Evolutionary conservation across 805 yeast species (phyloP).

Genomic region (Blastobotrys attinorum): DNA sequence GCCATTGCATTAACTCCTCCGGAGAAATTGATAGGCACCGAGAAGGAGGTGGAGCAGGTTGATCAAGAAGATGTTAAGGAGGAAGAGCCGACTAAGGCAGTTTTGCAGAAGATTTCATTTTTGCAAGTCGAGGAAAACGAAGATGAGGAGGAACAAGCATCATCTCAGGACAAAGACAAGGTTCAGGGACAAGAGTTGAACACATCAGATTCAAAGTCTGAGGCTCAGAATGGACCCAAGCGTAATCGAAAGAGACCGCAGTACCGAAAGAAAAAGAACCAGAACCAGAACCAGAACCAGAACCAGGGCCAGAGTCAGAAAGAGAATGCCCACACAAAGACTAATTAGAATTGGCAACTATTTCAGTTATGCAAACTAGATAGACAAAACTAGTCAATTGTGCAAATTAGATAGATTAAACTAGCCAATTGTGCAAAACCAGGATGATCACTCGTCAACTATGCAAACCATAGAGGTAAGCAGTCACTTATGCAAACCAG

Average conservation of each 20-base stretch:
- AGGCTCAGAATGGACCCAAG: no score
- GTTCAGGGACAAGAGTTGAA: no score
- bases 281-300: neutral
- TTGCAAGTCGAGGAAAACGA: slow-evolving; percentile 16
- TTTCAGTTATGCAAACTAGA: neutral
- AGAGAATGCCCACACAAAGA: neutral
- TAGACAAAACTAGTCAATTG: no score
- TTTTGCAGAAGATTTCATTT: slow-evolving; percentile 13
- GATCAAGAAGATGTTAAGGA: neutral
- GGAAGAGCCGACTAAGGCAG: neutral
- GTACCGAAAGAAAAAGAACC: neutral
- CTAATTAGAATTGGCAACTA: neutral
- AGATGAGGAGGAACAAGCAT: no score
- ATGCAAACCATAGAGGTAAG: no score
- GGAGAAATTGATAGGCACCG: slow-evolving; percentile 9
- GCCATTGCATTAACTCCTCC: slow-evolving; percentile 12
- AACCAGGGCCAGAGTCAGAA: neutral
- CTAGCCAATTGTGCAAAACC: no score
- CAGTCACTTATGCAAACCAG: no score
- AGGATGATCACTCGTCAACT: no score
- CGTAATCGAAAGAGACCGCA: neutral
- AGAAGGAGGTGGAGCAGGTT: slow-evolving; percentile 3
- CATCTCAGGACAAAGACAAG: neutral
- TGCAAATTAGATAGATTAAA: no score
- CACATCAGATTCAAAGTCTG: no score